Evolutionary conservation across 2,329 filamentous ascomycete species (phyloP).

Genomic region (Pyricularia pennisetigena): DNA sequence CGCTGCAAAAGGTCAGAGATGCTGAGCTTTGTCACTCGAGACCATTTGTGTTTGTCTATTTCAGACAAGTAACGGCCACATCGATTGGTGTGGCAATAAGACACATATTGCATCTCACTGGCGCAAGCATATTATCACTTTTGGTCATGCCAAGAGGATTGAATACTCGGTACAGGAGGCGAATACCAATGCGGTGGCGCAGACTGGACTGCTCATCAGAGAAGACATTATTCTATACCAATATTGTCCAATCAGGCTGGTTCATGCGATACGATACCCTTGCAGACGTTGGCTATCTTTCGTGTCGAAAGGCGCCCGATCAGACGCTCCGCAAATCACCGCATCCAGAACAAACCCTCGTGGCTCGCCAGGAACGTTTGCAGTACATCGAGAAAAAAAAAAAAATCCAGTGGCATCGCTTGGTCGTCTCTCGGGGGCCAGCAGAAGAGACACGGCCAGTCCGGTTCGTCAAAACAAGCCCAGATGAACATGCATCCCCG

Average conservation of each 20-base stretch:
- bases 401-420: background rate
- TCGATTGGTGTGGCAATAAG: background rate
- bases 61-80: background rate
- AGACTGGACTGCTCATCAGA: background rate
- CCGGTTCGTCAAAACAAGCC: background rate
- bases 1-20: background rate
- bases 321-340: background rate
- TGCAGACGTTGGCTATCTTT: background rate
- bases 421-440: background rate
- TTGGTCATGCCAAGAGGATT: too few species aligned
- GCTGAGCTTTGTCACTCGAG: background rate
- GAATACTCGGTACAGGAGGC: background rate
- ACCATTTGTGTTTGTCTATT: background rate
- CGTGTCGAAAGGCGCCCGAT: background rate
- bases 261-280: background rate
- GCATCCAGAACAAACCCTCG: background rate
- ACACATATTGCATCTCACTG: background rate
- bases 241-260: background rate
- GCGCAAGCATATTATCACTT: too few species aligned
- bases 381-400: background rate
- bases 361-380: background rate
- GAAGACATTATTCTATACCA: background rate
- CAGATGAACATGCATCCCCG: background rate
- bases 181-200: background rate
- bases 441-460: background rate